These are phyloP conservation scores for Apiotrichum sp. DNA, from an alignment of 1,284 basidiomycete species.

Conservation along the genomic window DNA sequence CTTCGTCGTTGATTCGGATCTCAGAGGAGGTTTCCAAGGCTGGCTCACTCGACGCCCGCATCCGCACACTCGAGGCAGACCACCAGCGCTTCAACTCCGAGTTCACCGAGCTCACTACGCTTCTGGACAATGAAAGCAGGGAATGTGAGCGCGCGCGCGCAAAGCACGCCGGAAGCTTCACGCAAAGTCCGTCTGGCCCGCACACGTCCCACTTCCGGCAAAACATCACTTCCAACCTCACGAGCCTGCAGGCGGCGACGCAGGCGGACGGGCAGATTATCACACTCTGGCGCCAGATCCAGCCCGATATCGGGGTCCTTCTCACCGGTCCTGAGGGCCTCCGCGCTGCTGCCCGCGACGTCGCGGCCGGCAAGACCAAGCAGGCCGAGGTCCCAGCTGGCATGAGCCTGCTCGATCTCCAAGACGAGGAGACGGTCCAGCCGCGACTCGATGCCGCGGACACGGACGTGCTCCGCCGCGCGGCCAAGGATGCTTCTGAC, in stretches of 20 bases:
- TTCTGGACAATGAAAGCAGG: slow-evolving; percentile 68
- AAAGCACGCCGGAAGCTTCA: slow-evolving; percentile 81
- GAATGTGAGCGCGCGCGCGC: slow-evolving; percentile 78
- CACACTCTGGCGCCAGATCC: slow-evolving; percentile 66
- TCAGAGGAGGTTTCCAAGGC: slow-evolving; percentile 65
- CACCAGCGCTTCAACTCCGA: slow-evolving; percentile 59
- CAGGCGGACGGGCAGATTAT: slow-evolving; percentile 71
- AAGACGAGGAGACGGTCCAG: slow-evolving; percentile 46
- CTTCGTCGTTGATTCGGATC: slow-evolving; percentile 67
- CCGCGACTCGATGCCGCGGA: slow-evolving; percentile 53
- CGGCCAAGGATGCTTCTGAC: slow-evolving; percentile 72
- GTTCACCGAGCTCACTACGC: slow-evolving; percentile 56
- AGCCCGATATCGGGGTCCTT: slow-evolving; percentile 63
- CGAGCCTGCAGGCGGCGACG: slow-evolving; percentile 69
- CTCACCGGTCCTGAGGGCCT: slow-evolving; percentile 48
- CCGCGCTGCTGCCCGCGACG: slow-evolving; percentile 62
- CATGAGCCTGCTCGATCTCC: slow-evolving; percentile 53
- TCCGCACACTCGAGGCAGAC: slow-evolving; percentile 59
- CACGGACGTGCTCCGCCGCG: slow-evolving; percentile 58
- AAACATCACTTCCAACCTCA: slow-evolving; percentile 72
- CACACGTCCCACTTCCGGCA: slow-evolving; percentile 66
- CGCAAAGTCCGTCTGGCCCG: slow-evolving; percentile 75
- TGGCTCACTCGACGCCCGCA: slow-evolving; percentile 51
- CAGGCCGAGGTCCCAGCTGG: slow-evolving; percentile 45
- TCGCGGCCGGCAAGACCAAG: slow-evolving; percentile 51